phyloP scores from a whole-genome alignment of 805 yeast genomes.

The Metschnikowia cerradonensis region DNA sequence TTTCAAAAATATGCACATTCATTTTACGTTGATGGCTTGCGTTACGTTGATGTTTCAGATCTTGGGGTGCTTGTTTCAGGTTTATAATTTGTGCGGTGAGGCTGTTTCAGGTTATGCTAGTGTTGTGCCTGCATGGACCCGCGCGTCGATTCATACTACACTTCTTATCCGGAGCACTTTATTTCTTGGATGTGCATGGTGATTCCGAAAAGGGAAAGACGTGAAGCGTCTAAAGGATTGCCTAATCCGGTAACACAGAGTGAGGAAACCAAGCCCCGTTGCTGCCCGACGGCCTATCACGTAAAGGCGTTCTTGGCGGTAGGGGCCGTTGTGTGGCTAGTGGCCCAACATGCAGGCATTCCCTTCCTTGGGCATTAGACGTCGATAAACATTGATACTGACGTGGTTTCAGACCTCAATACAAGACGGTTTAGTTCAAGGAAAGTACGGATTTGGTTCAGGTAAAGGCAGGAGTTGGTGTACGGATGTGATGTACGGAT shows the following conservation, averaged over 20 bases:
- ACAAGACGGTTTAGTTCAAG: no score
- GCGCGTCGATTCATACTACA: neutral
- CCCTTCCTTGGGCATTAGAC: neutral
- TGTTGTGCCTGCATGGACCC: neutral
- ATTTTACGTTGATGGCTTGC: no score
- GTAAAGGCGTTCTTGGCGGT: neutral
- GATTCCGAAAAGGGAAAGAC: neutral
- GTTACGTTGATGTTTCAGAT: no score
- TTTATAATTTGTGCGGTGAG: no score
- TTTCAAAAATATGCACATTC: no score
- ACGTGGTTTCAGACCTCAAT: no score
- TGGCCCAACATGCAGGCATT: neutral
- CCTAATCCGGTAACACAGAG: constrained; percentile 8
- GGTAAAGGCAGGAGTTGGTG: neutral
- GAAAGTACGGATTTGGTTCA: no score
- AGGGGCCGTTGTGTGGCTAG: neutral
- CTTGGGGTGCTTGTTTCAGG: no score
- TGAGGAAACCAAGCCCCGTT: neutral
- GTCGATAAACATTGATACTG: no score
- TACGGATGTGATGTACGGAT: neutral
- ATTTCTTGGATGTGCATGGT: neutral
- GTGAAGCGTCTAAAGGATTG: neutral
- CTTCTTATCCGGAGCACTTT: neutral
- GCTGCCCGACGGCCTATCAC: neutral
- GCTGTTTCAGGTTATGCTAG: no score